These are phyloP conservation scores for Datisca glomerata DNA, from an alignment of 306 rosid species.

Conservation along the genomic window DNA sequence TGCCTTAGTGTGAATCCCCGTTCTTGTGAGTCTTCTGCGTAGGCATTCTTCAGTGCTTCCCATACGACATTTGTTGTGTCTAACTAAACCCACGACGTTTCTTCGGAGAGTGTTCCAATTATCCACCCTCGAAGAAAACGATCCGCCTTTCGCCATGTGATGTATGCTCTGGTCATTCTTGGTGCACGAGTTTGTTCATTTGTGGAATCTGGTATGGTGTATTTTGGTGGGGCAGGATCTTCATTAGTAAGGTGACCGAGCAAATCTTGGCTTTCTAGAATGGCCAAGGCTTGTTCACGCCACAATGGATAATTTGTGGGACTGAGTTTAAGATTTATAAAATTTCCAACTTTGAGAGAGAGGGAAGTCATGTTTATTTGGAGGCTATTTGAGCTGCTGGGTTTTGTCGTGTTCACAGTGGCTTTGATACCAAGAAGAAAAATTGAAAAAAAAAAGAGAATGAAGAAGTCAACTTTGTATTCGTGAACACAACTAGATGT, in stretches of 20 bases:
- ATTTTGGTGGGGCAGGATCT: background rate
- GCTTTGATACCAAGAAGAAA: too few species aligned
- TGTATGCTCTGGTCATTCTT: background rate
- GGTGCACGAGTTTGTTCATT: background rate
- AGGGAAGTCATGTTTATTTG: too few species aligned
- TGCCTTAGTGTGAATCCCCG: background rate
- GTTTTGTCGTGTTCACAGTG: too few species aligned
- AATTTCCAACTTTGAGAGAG: too few species aligned
- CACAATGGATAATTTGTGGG: too few species aligned
- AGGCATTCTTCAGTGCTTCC: background rate
- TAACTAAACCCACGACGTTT: background rate
- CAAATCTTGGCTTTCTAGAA: constrained; percentile 3
- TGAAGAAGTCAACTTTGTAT: too few species aligned
- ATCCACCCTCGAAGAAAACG: constrained; percentile 6
- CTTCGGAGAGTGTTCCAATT: constrained; percentile 8
- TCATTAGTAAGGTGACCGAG: background rate
- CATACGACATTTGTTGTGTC: background rate
- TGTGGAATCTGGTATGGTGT: background rate
- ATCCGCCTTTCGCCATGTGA: background rate
- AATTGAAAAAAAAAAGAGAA: too few species aligned
- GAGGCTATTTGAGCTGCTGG: too few species aligned
- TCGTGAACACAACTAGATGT: too few species aligned
- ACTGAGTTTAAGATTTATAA: too few species aligned
- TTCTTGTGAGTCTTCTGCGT: constrained; percentile 9
- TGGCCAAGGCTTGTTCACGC: too few species aligned